Evolutionary conservation across 2,329 filamentous ascomycete species (phyloP).

Genomic region (Fusarium lateritium): DNA sequence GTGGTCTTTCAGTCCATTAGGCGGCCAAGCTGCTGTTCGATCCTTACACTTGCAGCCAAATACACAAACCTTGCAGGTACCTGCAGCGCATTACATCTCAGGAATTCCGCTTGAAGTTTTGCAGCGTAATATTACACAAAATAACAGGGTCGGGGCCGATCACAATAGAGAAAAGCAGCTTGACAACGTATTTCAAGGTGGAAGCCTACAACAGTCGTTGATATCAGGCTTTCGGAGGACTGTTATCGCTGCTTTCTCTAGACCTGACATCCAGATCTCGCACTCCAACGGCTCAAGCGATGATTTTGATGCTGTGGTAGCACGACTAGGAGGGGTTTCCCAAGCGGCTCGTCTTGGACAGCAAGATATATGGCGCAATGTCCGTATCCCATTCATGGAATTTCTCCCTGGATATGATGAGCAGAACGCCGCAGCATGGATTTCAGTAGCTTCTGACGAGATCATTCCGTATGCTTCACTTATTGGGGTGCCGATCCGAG

Average conservation of each 20-base stretch:
- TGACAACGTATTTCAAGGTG: not conserved
- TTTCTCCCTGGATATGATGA: not conserved
- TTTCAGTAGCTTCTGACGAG: not conserved
- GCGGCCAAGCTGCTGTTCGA: constrained; percentile 6
- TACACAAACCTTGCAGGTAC: not conserved
- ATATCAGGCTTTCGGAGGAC: not conserved
- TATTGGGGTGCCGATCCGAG: not conserved
- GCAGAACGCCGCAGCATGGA: not conserved
- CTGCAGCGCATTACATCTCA: too few species aligned
- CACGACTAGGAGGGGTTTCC: not conserved
- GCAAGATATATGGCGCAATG: not conserved
- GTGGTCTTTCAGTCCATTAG: constrained; percentile 5
- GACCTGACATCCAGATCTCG: accelerated
- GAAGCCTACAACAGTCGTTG: accelerated
- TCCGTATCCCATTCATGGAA: not conserved
- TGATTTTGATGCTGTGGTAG: accelerated
- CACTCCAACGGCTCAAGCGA: not conserved
- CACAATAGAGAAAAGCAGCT: accelerated
- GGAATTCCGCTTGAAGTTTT: not conserved
- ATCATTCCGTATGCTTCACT: constrained; percentile 9
- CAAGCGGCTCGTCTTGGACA: not conserved
- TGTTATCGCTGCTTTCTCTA: not conserved
- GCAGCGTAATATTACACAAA: not conserved
- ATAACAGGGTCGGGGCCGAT: not conserved
- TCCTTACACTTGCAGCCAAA: not conserved